Evolutionary conservation across 2,329 filamentous ascomycete genomes (phyloP).

Genomic region (Trichoderma brevicompactum): DNA sequence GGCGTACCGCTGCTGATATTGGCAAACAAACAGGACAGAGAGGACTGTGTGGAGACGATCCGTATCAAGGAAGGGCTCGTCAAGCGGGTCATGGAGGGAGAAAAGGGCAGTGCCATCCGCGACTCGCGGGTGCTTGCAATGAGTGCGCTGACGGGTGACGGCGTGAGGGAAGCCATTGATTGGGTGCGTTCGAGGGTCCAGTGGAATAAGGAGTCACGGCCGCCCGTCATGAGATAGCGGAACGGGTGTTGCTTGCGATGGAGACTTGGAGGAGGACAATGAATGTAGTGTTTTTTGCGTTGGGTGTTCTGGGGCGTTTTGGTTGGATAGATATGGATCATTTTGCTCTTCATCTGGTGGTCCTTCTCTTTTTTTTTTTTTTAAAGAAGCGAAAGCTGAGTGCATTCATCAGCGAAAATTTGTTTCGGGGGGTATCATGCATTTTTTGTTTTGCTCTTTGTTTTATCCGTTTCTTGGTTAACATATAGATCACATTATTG

Average conservation of each 20-base stretch:
- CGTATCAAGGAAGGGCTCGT: conserved; percentile 96
- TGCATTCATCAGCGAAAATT: conserved; percentile 15
- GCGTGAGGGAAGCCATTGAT: conserved; percentile 93
- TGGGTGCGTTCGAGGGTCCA: conserved; percentile 91
- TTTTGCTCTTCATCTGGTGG: conserved; percentile 20
- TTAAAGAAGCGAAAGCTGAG: neutral
- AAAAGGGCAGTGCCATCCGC: conserved; percentile 81
- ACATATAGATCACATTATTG: conserved; percentile 23
- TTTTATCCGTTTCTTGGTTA: conserved; percentile 5
- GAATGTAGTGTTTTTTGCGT: neutral
- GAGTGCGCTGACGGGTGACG: conserved; percentile 84
- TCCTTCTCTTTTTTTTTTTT: neutral
- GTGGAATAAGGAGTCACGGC: conserved; percentile 94
- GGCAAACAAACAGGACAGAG: conserved; percentile 96
- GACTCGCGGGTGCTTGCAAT: conserved; percentile 91
- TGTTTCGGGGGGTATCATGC: conserved; percentile 38
- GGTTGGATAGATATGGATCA: conserved; percentile 22
- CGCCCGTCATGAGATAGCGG: conserved; percentile 84
- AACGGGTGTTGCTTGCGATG: neutral
- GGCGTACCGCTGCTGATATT: conserved; percentile 90
- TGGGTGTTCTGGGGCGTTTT: conserved; percentile 20
- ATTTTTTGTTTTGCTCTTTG: conserved; percentile 34
- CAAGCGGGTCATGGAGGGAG: conserved; percentile 92
- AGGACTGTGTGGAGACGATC: conserved; percentile 97
- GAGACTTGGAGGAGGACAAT: neutral